Base-by-base conservation (phyloP, 352 stramenopile genomes). In the Hyaloperonospora brassicae region DNA sequence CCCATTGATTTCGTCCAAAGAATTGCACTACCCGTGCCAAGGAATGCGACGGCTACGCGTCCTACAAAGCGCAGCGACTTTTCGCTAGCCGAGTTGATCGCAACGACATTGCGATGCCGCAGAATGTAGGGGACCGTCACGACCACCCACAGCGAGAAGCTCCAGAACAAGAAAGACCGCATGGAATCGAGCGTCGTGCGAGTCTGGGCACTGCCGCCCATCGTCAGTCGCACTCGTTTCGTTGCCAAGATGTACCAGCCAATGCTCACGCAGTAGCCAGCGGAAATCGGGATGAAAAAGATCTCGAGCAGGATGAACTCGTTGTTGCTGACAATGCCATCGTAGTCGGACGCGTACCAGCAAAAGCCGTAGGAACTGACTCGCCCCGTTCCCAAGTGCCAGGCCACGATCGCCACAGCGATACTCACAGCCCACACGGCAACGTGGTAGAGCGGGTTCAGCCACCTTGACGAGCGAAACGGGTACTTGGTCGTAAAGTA, bases 401-500 rank as follows among this genome's bases (percentile, higher is more conserved):
- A 78, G 17, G 75, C 74, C 3, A 86, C 52, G 35, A 89, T 81
- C 0, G 76, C 68, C 13, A 81, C 73, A 11, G 70, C 44, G 7
- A 70, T 67, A 41, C 69, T 74, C 17, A 84, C 60, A 5, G 64
- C 22, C 76, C 83, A 90, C 6, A 95, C 79, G 0, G 73, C 66
- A 1, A 77, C 38, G 53, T 95, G 84, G 54, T 89, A 93, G 50
- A 89, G 62, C 17, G 64, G 64, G 27, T 75, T 70, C 47, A 89
- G 73, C 65, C 71, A 86, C 41, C 74, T 64, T n/a, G 78, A 81
- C 38, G 76, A 87, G 31, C 68, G 69, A 58, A 95, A 95, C 49
- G 84, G 84, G 57, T 86, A 89, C 68, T 89, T 88, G 74, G 80
- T 93, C 35, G 79, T 89, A 62, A 87, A 89, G 68, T 93, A 93